Conservation (phyloP, 768 basidiomycete genomes). For the Hebeloma cylindrosporum region DNA sequence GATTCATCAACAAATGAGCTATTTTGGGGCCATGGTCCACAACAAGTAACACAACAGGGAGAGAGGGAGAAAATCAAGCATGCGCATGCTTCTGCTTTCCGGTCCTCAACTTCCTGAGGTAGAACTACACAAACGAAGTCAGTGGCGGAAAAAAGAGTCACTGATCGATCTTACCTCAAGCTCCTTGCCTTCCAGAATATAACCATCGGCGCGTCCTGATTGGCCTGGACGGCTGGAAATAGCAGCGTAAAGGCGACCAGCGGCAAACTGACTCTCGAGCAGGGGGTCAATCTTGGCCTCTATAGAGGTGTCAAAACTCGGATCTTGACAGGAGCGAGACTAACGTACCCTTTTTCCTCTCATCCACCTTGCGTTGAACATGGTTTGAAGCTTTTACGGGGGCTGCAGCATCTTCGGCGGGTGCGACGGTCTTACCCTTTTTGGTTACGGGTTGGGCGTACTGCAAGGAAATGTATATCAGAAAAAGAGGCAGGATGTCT, state of each 20-base stretch:
- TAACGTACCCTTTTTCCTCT: slow-evolving; percentile 82
- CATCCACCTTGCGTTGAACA: slow-evolving; percentile 81
- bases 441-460: slow-evolving; percentile 95
- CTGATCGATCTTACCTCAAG: slow-evolving; percentile 75
- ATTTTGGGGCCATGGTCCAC: slow-evolving; percentile 25
- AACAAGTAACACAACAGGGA: slow-evolving; percentile 16
- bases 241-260: slow-evolving; percentile 92
- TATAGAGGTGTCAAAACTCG: slow-evolving; percentile 26
- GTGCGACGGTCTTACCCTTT: slow-evolving; percentile 69
- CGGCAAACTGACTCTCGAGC: slow-evolving; percentile 86
- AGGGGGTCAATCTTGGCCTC: slow-evolving; percentile 91
- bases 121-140: slow-evolving; percentile 60
- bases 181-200: slow-evolving; percentile 97
- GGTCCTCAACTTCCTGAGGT: slow-evolving; percentile 88
- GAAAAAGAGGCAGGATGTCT: slow-evolving; percentile 31
- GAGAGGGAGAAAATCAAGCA: slow-evolving; percentile 31
- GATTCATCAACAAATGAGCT: slow-evolving; percentile 15
- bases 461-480: slow-evolving; percentile 40
- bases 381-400: slow-evolving; percentile 87
- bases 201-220: slow-evolving; percentile 94
- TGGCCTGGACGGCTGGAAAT: slow-evolving; percentile 97
- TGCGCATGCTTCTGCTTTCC: slow-evolving; percentile 94
- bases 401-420: slow-evolving; percentile 48
- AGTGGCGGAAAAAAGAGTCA: background rate
- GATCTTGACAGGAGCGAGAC: background rate